phyloP scores from a whole-genome alignment of 1,284 basidiomycete genomes.

The Heliocybe sulcata region DNA sequence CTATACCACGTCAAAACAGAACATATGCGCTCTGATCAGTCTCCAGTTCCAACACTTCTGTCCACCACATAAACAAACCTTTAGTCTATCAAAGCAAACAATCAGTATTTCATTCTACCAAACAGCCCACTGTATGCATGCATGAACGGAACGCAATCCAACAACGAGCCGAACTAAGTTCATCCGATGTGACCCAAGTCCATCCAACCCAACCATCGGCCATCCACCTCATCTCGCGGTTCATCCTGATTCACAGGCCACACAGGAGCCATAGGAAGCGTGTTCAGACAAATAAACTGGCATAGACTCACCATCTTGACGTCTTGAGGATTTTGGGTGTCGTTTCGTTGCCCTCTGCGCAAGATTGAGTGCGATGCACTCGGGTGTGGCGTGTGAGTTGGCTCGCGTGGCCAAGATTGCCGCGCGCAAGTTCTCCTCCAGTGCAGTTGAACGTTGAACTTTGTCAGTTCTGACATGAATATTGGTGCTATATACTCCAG shows the following conservation, averaged over 20 bases:
- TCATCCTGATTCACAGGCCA: slow-evolving; percentile 10
- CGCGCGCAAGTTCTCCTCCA: no score
- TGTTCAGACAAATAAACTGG: slow-evolving; percentile 9
- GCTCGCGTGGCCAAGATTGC: not conserved
- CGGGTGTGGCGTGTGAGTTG: not conserved
- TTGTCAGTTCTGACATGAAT: no score
- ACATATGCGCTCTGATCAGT: slow-evolving; percentile 13
- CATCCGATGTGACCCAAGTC: slow-evolving; percentile 15
- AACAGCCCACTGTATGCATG: no score
- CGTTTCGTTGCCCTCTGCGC: not conserved
- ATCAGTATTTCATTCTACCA: slow-evolving; percentile 18
- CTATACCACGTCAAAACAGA: slow-evolving; percentile 33
- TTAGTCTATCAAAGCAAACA: slow-evolving; percentile 47
- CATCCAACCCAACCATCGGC: slow-evolving; percentile 21
- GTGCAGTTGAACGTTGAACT: no score
- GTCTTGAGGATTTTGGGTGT: slow-evolving; percentile 22
- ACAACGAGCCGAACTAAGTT: slow-evolving; percentile 5
- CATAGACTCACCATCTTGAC: slow-evolving; percentile 22
- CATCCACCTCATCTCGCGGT: slow-evolving; percentile 17
- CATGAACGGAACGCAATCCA: slow-evolving; percentile 2
- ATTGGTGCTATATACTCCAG: no score
- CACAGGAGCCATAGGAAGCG: slow-evolving; percentile 12
- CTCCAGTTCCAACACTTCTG: slow-evolving; percentile 3
- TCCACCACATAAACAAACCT: slow-evolving; percentile 43
- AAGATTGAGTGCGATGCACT: not conserved